phyloP scores from a whole-genome alignment of 805 yeast species.

The Metschnikowia shivogae region DNA sequence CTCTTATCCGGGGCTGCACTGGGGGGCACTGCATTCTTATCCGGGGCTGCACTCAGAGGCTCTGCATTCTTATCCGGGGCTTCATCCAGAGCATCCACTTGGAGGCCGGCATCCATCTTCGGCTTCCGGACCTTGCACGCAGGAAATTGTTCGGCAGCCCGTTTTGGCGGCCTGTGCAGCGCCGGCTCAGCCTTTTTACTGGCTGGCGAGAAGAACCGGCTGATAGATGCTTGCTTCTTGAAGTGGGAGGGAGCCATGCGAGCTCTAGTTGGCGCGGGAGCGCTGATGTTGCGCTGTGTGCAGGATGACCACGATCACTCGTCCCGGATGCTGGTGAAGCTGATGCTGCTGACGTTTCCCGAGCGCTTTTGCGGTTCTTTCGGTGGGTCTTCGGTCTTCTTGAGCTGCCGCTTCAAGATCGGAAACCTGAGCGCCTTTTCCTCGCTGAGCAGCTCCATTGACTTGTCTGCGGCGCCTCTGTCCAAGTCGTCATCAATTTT shows the following conservation, averaged over 20 bases:
- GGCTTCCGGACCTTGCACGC: no score
- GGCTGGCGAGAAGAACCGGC: slow-evolving; percentile 14
- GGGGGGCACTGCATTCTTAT: no score
- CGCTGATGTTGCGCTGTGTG: not conserved
- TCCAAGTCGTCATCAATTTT: not conserved
- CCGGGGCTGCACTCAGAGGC: no score
- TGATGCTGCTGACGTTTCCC: slow-evolving; percentile 15
- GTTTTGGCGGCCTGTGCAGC: not conserved
- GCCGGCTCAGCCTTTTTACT: not conserved
- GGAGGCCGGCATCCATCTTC: no score
- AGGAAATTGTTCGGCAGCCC: not conserved
- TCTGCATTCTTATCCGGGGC: no score
- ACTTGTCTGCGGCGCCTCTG: not conserved
- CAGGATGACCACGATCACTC: slow-evolving; percentile 2
- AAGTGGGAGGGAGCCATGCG: not conserved
- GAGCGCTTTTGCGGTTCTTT: slow-evolving; percentile 2
- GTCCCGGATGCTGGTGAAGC: slow-evolving; percentile 17
- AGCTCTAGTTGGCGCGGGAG: not conserved
- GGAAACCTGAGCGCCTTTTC: not conserved
- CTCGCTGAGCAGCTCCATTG: slow-evolving; percentile 4
- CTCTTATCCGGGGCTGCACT: no score
- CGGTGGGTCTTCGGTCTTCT: not conserved
- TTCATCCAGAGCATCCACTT: no score
- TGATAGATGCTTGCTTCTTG: slow-evolving; percentile 15
- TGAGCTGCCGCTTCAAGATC: not conserved